Percentiles rank a stretch among this genome's conserved stretches.
These are phyloP conservation scores for Ceratocystis lukuohia DNA, from an alignment of 2,329 filamentous ascomycete genomes.

Conservation along the genomic window DNA sequence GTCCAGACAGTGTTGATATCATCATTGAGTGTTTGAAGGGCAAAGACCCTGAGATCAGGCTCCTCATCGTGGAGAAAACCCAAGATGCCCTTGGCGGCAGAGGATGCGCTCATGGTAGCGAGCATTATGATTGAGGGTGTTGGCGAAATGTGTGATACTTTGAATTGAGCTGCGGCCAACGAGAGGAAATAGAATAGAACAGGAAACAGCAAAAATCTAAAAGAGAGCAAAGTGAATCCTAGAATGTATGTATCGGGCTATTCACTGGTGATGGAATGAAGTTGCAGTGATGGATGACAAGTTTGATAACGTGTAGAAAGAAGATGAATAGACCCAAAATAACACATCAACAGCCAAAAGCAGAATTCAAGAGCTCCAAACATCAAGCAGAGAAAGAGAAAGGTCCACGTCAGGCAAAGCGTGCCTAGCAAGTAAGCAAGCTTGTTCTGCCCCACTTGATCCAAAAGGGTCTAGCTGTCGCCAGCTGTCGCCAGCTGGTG, in stretches of 20 bases:
- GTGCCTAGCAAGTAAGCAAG: slow-evolving; percentile 25
- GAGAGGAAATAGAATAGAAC: not conserved
- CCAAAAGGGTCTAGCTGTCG: not conserved
- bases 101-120: slow-evolving; percentile 80
- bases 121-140: slow-evolving; percentile 50
- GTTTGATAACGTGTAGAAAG: not conserved
- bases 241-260: not conserved
- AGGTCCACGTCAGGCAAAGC: slow-evolving; percentile 33
- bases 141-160: not conserved
- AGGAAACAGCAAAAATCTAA: not conserved
- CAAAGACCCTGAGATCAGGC: slow-evolving; percentile 85
- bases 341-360: not conserved
- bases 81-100: slow-evolving; percentile 86
- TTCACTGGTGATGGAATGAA: not conserved
- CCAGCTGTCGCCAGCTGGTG: not conserved
- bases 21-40: slow-evolving; percentile 85
- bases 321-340: not conserved
- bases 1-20: slow-evolving; percentile 97
- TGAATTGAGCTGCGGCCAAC: not conserved
- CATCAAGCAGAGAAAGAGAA: not conserved
- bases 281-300: not conserved
- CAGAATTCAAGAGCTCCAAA: slow-evolving; percentile 1
- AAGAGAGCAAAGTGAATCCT: not conserved
- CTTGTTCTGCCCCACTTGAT: slow-evolving; percentile 11
- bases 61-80: slow-evolving; percentile 94